Evolutionary conservation across 139 green algal genomes (phyloP), one percentile per base, ranked within the genome.

Genomic region (Tetradesmus obliquus): DNA sequence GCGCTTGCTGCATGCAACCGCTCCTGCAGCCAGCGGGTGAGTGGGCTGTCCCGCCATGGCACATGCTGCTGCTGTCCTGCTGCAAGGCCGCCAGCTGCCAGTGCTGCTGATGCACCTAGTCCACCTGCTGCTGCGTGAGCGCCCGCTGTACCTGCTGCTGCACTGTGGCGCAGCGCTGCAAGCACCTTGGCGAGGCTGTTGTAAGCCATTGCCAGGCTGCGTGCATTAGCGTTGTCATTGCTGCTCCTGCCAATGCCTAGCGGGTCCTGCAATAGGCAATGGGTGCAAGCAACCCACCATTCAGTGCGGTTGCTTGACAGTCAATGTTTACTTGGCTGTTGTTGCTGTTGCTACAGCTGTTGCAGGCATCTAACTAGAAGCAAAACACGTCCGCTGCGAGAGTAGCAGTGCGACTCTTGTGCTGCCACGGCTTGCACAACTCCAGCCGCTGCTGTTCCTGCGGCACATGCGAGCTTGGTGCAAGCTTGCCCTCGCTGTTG

Each of bases 21-120:
- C 83, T 87, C 89, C 83, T 92, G 91, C 15, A 95, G 91, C 93
- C 91, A 94, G 22, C 93, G 89, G 1, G 93, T 95, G 7, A 95
- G 82, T 4, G 93, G 79, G 6, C 85, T 92, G 87, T 95, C 93
- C 22, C 93, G 87, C 93, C 93, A 95, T 8, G 93, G 93, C 82
- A 95, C 89, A 13, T 94, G 91, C 86, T 91, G 87, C 72, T 74
- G 87, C 72, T 91, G 87, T 51, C 58, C 32, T 84, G 79, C 32
- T 53, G 24, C 79, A 19, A 53, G 66, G 17, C 84, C 66, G 10
- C 84, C n/a, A 15, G n/a, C 8, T 79, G 69, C 86, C 51, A 82
- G 66, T 3, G 86, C 69, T 66, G 69, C 74, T 85, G 74, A 9
- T 66, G 82, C 55, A n/a, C 55, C 24, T 32, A n/a, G 62, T 53